phyloP scores from a whole-genome alignment of 2,329 filamentous ascomycete species.

The Lasiodiplodia theobromae region DNA sequence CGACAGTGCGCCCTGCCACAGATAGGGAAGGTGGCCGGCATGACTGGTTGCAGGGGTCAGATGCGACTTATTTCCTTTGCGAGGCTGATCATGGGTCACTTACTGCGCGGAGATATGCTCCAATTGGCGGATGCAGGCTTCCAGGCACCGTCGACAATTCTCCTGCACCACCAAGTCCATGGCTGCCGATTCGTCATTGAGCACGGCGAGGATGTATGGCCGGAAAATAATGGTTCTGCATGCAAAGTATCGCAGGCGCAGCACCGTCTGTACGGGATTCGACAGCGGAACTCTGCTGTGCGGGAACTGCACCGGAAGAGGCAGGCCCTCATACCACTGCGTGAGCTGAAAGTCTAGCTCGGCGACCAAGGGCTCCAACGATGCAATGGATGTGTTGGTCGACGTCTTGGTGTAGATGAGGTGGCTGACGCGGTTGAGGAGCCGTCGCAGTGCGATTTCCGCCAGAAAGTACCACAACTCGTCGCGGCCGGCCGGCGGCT shows the following conservation, averaged over 20 bases:
- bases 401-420: constrained; percentile 76
- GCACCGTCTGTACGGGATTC: constrained; percentile 79
- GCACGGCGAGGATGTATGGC: constrained; percentile 79
- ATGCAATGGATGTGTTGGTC: constrained; percentile 70
- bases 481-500: constrained; percentile 69
- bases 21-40: constrained; percentile 82
- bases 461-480: constrained; percentile 88
- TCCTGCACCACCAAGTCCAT: constrained; percentile 76
- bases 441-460: constrained; percentile 78
- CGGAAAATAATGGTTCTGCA: constrained; percentile 87
- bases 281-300: constrained; percentile 71
- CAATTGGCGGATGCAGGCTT: constrained; percentile 79
- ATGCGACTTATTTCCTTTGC: constrained; percentile 13
- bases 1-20: constrained; percentile 80
- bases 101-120: constrained; percentile 81
- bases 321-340: constrained; percentile 84
- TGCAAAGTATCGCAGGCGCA: constrained; percentile 81
- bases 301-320: constrained; percentile 77
- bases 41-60: constrained; percentile 59
- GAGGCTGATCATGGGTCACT: constrained; percentile 46
- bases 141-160: constrained; percentile 81
- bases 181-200: constrained; percentile 77
- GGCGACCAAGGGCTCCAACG: constrained; percentile 77
- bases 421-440: constrained; percentile 80
- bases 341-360: constrained; percentile 83